phyloP scores from a whole-genome alignment of 2,329 filamentous ascomycete species.

The Thielaviopsis populi region DNA sequence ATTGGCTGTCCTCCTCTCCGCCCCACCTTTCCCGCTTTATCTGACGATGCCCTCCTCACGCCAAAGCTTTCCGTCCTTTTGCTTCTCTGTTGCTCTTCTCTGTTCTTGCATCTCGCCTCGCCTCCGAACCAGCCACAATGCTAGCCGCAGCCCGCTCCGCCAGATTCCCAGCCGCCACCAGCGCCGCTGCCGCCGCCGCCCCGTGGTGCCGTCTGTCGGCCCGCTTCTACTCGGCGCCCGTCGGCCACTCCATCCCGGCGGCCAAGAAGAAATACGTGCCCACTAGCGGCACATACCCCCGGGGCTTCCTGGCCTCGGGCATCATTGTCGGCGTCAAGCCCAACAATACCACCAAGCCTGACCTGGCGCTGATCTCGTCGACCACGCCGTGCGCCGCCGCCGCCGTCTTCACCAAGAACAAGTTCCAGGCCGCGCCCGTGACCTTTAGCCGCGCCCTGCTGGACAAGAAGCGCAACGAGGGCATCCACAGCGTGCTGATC shows the following conservation, averaged over 20 bases:
- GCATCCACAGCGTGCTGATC: constrained; percentile 68
- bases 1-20: neutral
- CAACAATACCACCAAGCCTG: constrained; percentile 78
- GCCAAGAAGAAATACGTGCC: constrained; percentile 88
- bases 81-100: neutral
- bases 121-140: neutral
- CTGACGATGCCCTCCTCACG: neutral
- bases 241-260: constrained; percentile 39
- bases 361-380: constrained; percentile 77
- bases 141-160: constrained; percentile 4
- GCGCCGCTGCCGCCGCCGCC: neutral
- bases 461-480: constrained; percentile 47
- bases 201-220: constrained; percentile 8
- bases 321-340: constrained; percentile 89
- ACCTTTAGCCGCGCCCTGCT: constrained; percentile 66
- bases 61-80: neutral
- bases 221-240: constrained; percentile 17
- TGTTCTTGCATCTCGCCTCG: neutral
- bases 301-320: constrained; percentile 75
- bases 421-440: constrained; percentile 92
- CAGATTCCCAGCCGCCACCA: neutral
- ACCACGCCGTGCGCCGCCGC: constrained; percentile 74
- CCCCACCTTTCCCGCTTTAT: neutral
- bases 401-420: constrained; percentile 94
- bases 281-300: constrained; percentile 68